phyloP scores from a whole-genome alignment of 2,329 filamentous ascomycete species.

The Fusarium agapanthi region DNA sequence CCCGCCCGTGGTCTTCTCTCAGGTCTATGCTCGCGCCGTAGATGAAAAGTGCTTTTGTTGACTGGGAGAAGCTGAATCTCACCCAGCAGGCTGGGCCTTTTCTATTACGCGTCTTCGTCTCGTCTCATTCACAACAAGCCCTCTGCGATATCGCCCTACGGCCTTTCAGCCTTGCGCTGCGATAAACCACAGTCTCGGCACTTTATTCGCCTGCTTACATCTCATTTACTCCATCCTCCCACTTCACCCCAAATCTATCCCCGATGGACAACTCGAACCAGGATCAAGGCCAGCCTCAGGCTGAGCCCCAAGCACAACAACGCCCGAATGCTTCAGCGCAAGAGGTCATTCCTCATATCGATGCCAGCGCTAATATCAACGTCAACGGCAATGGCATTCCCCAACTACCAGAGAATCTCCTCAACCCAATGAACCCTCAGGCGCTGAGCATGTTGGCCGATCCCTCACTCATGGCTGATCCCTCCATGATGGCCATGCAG shows the following conservation, averaged over 20 bases:
- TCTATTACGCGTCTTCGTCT: conserved; percentile 26
- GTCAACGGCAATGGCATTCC: conserved; percentile 30
- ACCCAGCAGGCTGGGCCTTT: conserved; percentile 38
- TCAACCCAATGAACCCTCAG: conserved; percentile 36
- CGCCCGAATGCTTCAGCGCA: conserved; percentile 15
- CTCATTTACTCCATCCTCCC: neutral
- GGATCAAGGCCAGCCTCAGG: conserved; percentile 30
- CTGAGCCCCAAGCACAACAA: conserved; percentile 33
- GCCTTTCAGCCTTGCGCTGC: conserved; percentile 31
- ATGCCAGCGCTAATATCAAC: conserved; percentile 13
- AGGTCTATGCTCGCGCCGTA: conserved; percentile 1
- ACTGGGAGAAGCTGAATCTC: conserved; percentile 5
- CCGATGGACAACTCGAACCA: conserved; percentile 35
- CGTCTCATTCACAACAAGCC: conserved; percentile 32
- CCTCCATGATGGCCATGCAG: conserved; percentile 37
- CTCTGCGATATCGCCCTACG: conserved; percentile 13
- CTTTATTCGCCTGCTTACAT: neutral
- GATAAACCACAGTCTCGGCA: neutral
- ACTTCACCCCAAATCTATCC: neutral
- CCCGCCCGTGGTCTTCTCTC: neutral
- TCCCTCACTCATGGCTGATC: conserved; percentile 40
- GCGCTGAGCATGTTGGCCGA: conserved; percentile 38
- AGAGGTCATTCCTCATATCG: conserved; percentile 7
- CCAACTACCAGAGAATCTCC: conserved; percentile 33
- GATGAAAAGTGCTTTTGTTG: conserved; percentile 19